Conservation (phyloP, 352 stramenopile species). For the Phytophthora citricola region DNA sequence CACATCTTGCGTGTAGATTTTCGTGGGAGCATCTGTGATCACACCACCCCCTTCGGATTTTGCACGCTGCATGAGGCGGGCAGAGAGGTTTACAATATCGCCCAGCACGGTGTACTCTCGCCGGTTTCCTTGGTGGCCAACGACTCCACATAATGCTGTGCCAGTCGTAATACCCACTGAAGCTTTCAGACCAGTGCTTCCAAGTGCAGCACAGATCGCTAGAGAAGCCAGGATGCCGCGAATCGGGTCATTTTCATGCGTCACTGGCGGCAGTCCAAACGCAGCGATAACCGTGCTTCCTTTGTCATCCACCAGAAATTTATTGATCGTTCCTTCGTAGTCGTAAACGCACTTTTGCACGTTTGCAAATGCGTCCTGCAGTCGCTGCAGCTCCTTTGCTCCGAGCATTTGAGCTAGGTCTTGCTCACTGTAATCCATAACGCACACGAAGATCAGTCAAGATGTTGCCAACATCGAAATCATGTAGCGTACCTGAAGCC, state of each 20-base stretch:
- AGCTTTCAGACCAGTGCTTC: slow-evolving; percentile 73
- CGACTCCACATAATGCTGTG: slow-evolving; percentile 92
- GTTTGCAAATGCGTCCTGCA: slow-evolving; percentile 81
- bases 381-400: slow-evolving; percentile 64
- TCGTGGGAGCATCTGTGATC: slow-evolving; percentile 90
- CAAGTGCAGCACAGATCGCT: slow-evolving; percentile 79
- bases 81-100: slow-evolving; percentile 94
- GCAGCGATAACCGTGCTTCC: slow-evolving; percentile 94
- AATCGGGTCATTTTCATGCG: slow-evolving; percentile 92
- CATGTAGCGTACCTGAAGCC: slow-evolving; percentile 76
- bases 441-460: not conserved
- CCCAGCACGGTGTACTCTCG: slow-evolving; percentile 95
- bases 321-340: slow-evolving; percentile 97
- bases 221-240: slow-evolving; percentile 91
- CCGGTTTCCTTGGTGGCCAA: slow-evolving; percentile 90
- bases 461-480: not conserved
- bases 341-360: slow-evolving; percentile 93
- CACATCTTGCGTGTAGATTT: slow-evolving; percentile 81
- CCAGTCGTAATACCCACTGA: slow-evolving; percentile 94
- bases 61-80: slow-evolving; percentile 92
- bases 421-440: slow-evolving; percentile 51
- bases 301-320: slow-evolving; percentile 97
- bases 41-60: slow-evolving; percentile 87
- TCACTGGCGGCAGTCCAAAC: slow-evolving; percentile 92
- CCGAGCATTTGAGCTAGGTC: slow-evolving; percentile 83